Evolutionary conservation across 2,329 filamentous ascomycete genomes (phyloP).

Genomic region (Helotiales sp.): DNA sequence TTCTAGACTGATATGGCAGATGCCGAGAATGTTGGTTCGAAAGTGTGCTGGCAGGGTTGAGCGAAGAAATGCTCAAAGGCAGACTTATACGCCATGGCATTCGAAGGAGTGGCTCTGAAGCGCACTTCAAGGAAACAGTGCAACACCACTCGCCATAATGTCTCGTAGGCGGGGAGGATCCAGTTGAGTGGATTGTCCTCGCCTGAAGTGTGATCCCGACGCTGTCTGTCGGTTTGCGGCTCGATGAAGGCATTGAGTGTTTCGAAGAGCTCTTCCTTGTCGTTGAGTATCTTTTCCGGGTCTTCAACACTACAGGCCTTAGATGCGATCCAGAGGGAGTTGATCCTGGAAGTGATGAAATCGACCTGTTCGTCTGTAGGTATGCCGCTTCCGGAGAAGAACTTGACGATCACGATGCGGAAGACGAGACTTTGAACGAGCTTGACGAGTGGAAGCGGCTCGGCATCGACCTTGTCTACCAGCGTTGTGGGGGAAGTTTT

Average conservation of each 20-base stretch:
- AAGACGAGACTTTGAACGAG: conserved; percentile 26
- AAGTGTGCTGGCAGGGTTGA: neutral
- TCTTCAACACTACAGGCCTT: neutral
- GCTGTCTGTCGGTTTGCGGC: neutral
- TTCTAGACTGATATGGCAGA: conserved; percentile 1
- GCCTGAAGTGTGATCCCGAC: neutral
- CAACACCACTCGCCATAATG: conserved; percentile 23
- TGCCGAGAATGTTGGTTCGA: neutral
- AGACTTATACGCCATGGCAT: neutral
- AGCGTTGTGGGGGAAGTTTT: neutral
- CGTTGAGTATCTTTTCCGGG: neutral
- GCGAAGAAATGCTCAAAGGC: neutral
- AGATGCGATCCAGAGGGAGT: conserved; percentile 11
- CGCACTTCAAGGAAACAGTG: conserved; percentile 26
- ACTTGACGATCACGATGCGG: conserved; percentile 18
- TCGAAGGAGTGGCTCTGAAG: conserved; percentile 12
- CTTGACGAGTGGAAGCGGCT: neutral
- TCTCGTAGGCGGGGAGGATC: conserved; percentile 28
- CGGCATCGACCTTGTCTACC: too few relatives aligned
- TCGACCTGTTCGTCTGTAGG: conserved; percentile 17
- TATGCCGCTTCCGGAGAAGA: conserved; percentile 18
- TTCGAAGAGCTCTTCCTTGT: neutral
- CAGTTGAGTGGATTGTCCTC: conserved; percentile 25
- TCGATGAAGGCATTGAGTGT: neutral
- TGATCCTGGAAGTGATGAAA: conserved; percentile 24